Evolutionary conservation across 495 filamentous ascomycete genomes (phyloP).

Genomic region (Apiosordaria backusii): DNA sequence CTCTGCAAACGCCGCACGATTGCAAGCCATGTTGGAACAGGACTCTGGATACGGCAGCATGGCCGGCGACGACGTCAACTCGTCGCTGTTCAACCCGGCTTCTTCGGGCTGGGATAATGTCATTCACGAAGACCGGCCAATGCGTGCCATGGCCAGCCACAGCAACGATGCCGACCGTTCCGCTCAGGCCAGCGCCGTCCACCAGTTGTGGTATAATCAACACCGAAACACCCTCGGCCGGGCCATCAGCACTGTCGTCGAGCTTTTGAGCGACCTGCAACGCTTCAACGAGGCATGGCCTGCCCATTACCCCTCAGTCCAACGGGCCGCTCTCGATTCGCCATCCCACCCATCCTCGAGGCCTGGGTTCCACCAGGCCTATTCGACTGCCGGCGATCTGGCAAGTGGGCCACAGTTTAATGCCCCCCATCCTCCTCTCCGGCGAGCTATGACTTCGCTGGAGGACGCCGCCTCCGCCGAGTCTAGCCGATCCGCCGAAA

Average conservation of each 20-base stretch:
- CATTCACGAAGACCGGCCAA: slow-evolving; percentile 64
- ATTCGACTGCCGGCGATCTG: slow-evolving; percentile 41
- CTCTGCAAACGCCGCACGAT: slow-evolving; percentile 64
- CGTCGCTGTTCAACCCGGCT: background rate
- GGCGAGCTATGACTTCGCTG: slow-evolving; percentile 68
- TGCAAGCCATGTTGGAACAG: slow-evolving; percentile 69
- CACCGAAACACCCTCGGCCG: slow-evolving; percentile 82
- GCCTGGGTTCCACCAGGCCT: slow-evolving; percentile 54
- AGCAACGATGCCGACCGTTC: slow-evolving; percentile 36
- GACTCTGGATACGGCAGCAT: slow-evolving; percentile 91
- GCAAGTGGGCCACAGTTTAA: slow-evolving; percentile 19
- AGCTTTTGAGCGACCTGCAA: slow-evolving; percentile 73
- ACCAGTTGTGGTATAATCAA: slow-evolving; percentile 70
- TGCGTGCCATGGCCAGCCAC: slow-evolving; percentile 26
- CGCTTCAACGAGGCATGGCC: slow-evolving; percentile 90
- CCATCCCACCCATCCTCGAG: slow-evolving; percentile 38
- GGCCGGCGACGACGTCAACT: slow-evolving; percentile 23
- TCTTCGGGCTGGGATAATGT: slow-evolving; percentile 31
- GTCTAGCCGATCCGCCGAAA: slow-evolving; percentile 65
- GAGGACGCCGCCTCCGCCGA: slow-evolving; percentile 64
- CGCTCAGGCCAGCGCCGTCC: slow-evolving; percentile 44
- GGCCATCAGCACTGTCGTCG: slow-evolving; percentile 78
- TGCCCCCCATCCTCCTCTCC: slow-evolving; percentile 50
- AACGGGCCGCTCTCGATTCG: slow-evolving; percentile 52
- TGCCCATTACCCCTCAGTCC: slow-evolving; percentile 87